A percentile compares a stretch with the other conserved stretches of the same genome.
These are phyloP conservation scores for Diaporthe ampelina DNA, from an alignment of 2,329 filamentous ascomycete genomes.

Conservation along the genomic window DNA sequence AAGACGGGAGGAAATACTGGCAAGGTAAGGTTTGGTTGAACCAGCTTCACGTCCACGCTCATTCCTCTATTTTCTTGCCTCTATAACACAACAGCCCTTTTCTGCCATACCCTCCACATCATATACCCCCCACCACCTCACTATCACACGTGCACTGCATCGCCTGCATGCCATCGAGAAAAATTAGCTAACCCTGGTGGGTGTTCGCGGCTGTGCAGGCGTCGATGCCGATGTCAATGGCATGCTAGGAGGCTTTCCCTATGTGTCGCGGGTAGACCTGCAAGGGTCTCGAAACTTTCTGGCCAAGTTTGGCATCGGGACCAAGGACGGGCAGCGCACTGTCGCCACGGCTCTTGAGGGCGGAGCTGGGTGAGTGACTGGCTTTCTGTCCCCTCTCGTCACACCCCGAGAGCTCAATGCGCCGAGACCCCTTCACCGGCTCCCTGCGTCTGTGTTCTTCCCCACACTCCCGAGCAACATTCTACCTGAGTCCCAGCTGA, in stretches of 20 bases:
- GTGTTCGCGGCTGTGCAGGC: constrained; percentile 14
- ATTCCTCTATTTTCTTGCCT: too few relatives aligned
- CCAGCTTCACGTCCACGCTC: not conserved
- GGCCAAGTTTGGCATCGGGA: constrained; percentile 72
- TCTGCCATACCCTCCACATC: not conserved
- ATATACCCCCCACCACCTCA: not conserved
- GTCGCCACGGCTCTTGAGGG: constrained; percentile 54
- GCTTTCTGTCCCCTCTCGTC: constrained; percentile 4
- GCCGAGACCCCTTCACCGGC: constrained; percentile 8
- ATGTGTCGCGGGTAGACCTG: constrained; percentile 79
- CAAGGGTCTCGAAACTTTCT: constrained; percentile 79
- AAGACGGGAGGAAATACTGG: constrained; percentile 62
- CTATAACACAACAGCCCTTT: not conserved
- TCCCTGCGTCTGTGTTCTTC: not conserved
- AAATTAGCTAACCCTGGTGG: constrained; percentile 13
- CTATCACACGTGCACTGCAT: not conserved
- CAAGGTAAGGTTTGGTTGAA: constrained; percentile 46
- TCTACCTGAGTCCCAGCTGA: not conserved
- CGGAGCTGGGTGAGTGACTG: constrained; percentile 55
- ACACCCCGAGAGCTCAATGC: constrained; percentile 29
- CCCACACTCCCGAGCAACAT: not conserved
- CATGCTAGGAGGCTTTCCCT: constrained; percentile 81
- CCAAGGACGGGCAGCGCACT: constrained; percentile 50
- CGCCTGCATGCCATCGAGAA: constrained; percentile 15
- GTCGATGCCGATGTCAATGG: constrained; percentile 68